Evolutionary conservation across 805 yeast species (phyloP).

Genomic region (Zygosaccharomyces bisporus): DNA sequence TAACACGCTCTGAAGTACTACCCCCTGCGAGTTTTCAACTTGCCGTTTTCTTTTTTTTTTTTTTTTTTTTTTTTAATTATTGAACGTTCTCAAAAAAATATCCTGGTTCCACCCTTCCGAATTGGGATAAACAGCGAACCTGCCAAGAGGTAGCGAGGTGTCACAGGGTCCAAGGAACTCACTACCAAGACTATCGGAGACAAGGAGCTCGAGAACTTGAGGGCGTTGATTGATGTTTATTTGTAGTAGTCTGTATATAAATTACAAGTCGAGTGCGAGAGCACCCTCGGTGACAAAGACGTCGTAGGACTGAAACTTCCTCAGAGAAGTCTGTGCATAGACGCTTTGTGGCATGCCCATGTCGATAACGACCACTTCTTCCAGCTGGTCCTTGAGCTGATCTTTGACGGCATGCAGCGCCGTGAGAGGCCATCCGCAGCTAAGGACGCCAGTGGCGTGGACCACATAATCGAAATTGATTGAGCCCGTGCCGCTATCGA

Average conservation of each 20-base stretch:
- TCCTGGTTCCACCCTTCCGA: slow-evolving; percentile 5
- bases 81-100: slow-evolving; percentile 2
- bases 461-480: slow-evolving; percentile 37
- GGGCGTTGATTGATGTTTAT: neutral
- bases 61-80: slow-evolving; percentile 1
- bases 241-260: slow-evolving; percentile 1
- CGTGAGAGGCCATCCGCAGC: slow-evolving; percentile 69
- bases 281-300: slow-evolving; percentile 27
- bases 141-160: neutral
- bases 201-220: neutral
- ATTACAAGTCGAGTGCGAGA: slow-evolving; percentile 14
- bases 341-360: slow-evolving; percentile 65
- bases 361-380: slow-evolving; percentile 58
- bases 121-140: slow-evolving; percentile 5
- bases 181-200: neutral
- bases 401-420: slow-evolving; percentile 41
- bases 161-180: neutral
- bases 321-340: slow-evolving; percentile 39
- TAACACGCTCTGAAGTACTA: neutral
- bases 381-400: slow-evolving; percentile 11
- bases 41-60: slow-evolving; percentile 1
- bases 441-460: slow-evolving; percentile 55
- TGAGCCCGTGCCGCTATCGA: slow-evolving; percentile 76
- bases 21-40: slow-evolving; percentile 2
- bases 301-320: slow-evolving; percentile 45